Evolutionary conservation across 2,329 filamentous ascomycete species (phyloP).

Genomic region (Colletotrichum godetiae): DNA sequence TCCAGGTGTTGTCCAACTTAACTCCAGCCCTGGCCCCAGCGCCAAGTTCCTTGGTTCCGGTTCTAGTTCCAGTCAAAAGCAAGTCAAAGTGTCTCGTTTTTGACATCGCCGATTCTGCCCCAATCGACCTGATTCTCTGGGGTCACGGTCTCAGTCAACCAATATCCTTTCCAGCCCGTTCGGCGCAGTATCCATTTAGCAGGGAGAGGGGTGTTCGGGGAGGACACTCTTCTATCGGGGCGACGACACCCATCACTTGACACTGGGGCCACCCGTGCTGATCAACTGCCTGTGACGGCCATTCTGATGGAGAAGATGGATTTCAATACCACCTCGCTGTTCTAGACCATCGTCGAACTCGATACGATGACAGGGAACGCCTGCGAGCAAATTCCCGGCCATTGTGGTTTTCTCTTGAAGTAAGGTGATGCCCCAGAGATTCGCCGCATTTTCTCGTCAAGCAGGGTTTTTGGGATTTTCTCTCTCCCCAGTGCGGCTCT

Average conservation of each 20-base stretch:
- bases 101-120: constrained; percentile 24
- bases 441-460: not conserved
- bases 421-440: not conserved
- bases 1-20: constrained; percentile 6
- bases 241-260: not conserved
- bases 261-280: constrained; percentile 16
- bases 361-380: not conserved
- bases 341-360: constrained; percentile 28
- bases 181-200: constrained; percentile 9
- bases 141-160: not conserved
- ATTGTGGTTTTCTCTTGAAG: not conserved
- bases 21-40: not conserved
- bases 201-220: constrained; percentile 21
- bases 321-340: constrained; percentile 20
- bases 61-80: not conserved
- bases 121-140: not conserved
- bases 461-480: not conserved
- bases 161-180: not conserved
- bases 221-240: not conserved
- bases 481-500: not conserved
- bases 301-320: constrained; percentile 2
- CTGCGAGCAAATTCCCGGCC: not conserved
- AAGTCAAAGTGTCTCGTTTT: not conserved
- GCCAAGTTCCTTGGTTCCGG: not conserved
- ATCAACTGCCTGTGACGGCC: constrained; percentile 12